phyloP scores from a whole-genome alignment of 2,329 filamentous ascomycete species.

The Dendryphion nanum region DNA sequence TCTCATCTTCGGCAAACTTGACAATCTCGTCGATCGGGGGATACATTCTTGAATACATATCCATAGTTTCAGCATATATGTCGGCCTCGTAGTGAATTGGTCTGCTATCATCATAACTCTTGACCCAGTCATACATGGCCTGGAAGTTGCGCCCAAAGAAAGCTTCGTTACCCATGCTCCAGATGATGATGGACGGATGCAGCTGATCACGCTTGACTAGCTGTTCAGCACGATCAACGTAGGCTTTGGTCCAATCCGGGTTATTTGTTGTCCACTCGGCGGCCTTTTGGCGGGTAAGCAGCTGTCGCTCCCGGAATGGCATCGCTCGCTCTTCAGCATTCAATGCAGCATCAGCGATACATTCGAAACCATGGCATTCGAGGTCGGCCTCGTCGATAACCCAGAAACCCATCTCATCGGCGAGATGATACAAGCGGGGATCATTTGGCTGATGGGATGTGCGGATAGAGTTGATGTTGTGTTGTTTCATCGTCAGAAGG shows the following conservation, averaged over 20 bases:
- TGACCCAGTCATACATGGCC: conserved; percentile 65
- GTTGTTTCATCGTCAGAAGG: conserved; percentile 65
- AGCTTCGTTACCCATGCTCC: conserved; percentile 72
- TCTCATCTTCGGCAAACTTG: conserved; percentile 44
- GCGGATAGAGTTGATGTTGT: conserved; percentile 70
- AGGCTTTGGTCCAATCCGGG: conserved; percentile 60
- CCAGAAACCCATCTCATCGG: conserved; percentile 67
- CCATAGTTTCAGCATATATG: conserved; percentile 56
- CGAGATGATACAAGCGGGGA: conserved; percentile 57
- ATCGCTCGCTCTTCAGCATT: conserved; percentile 35
- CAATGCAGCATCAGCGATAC: conserved; percentile 31
- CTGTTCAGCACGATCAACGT: conserved; percentile 65
- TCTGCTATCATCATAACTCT: conserved; percentile 56
- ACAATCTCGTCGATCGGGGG: conserved; percentile 54
- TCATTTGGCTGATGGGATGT: conserved; percentile 69
- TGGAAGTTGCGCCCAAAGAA: conserved; percentile 69
- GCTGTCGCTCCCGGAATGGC: conserved; percentile 61
- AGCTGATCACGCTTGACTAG: conserved; percentile 69
- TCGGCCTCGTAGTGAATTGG: conserved; percentile 69
- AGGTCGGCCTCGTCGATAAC: conserved; percentile 58
- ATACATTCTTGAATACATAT: conserved; percentile 71
- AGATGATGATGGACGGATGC: conserved; percentile 68
- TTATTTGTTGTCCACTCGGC: conserved; percentile 63
- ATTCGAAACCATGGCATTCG: conserved; percentile 48
- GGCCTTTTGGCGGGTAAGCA: conserved; percentile 54